Conservation (phyloP, 192 early-diverging fungal species). For the Umbelopsis sp. region DNA sequence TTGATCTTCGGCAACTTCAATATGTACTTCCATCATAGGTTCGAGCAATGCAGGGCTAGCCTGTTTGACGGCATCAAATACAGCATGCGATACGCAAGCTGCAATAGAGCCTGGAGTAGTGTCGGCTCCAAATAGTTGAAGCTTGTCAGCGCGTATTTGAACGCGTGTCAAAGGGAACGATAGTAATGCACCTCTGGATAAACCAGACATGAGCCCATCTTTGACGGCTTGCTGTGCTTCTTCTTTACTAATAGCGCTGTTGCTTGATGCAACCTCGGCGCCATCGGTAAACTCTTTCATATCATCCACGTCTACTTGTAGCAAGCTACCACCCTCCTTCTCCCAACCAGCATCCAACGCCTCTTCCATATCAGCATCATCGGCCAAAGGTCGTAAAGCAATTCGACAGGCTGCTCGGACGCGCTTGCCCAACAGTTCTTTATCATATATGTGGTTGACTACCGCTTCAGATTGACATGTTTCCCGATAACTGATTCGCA, state of each 20-base stretch:
- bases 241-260: slow-evolving; percentile 24
- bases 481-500: slow-evolving; percentile 90
- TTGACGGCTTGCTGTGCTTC: slow-evolving; percentile 54
- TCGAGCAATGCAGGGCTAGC: slow-evolving; percentile 63
- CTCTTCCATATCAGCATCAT: slow-evolving; percentile 36
- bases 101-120: slow-evolving; percentile 64
- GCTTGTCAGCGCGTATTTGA: slow-evolving; percentile 50
- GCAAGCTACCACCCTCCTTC: slow-evolving; percentile 47
- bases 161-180: slow-evolving; percentile 76
- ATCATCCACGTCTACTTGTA: slow-evolving; percentile 31
- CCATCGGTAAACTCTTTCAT: slow-evolving; percentile 14
- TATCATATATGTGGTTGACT: slow-evolving; percentile 59
- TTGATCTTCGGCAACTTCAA: slow-evolving; percentile 69
- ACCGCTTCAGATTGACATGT: slow-evolving; percentile 49
- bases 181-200: slow-evolving; percentile 77
- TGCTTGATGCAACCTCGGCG: not conserved
- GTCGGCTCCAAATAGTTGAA: slow-evolving; percentile 60
- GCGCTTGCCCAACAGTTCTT: slow-evolving; percentile 72
- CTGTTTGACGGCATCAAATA: slow-evolving; percentile 56
- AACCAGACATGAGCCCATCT: slow-evolving; percentile 67
- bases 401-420: slow-evolving; percentile 61
- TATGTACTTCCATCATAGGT: slow-evolving; percentile 79
- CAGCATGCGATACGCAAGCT: slow-evolving; percentile 63
- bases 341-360: slow-evolving; percentile 8
- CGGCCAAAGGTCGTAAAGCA: slow-evolving; percentile 49